Evolutionary conservation across 345 rosid species (phyloP).

Genomic region (Crucihimalaya himalaica): DNA sequence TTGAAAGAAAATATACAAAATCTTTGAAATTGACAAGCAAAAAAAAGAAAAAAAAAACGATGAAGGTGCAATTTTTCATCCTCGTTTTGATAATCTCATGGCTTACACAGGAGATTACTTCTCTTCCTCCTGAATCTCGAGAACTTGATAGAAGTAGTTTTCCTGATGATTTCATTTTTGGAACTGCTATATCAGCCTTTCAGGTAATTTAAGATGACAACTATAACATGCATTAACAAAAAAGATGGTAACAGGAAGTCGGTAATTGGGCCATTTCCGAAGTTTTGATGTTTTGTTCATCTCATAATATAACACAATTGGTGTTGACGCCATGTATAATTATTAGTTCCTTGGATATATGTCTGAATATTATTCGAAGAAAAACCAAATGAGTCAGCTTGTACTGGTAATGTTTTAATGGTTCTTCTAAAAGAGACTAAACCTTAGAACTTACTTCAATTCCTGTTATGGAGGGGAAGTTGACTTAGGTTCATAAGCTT

Average conservation of each 20-base stretch:
- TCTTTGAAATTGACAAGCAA: not conserved
- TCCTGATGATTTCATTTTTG: conserved; percentile 40
- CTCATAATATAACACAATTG: conserved; percentile 2
- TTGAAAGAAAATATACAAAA: not conserved
- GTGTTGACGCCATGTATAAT: not conserved
- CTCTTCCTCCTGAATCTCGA: not conserved
- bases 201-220: conserved; percentile 25
- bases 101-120: conserved; percentile 8
- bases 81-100: conserved; percentile 2
- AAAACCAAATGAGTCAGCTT: not conserved
- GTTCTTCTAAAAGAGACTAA: not conserved
- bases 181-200: conserved; percentile 37
- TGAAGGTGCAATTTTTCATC: conserved; percentile 12
- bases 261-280: not conserved
- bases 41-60: not conserved
- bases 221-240: not conserved
- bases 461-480: not conserved
- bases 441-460: not conserved
- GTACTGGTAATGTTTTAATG: not conserved
- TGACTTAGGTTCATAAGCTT: not conserved
- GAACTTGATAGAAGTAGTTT: conserved; percentile 25
- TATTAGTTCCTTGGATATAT: not conserved
- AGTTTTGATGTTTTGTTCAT: not conserved
- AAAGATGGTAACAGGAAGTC: not conserved
- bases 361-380: not conserved